These are phyloP conservation scores for Blastobotrys ciferrii DNA, from an alignment of 1,139 yeast genomes.

Conservation along the genomic window DNA sequence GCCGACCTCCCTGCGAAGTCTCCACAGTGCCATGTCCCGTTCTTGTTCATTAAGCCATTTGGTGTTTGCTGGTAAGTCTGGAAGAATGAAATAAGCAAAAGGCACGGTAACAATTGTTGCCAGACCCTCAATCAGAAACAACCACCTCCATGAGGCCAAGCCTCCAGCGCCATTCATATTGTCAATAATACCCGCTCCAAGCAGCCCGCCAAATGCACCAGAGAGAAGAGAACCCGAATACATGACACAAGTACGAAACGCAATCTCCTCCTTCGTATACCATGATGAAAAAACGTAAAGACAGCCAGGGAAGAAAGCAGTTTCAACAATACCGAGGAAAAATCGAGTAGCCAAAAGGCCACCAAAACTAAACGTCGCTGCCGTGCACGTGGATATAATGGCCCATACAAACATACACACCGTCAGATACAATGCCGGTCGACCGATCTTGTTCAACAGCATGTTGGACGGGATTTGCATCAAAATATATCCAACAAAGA, in stretches of 20 bases:
- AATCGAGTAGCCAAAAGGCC: slow-evolving; percentile 28
- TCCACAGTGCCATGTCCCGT: slow-evolving; percentile 14
- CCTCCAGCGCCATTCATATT: slow-evolving; percentile 33
- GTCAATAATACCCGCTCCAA: slow-evolving; percentile 38
- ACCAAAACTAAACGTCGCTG: slow-evolving; percentile 42
- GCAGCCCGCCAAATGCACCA: slow-evolving; percentile 36
- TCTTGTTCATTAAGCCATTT: slow-evolving; percentile 46
- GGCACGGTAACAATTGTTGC: slow-evolving; percentile 36
- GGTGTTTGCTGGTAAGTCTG: slow-evolving; percentile 52
- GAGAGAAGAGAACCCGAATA: slow-evolving; percentile 43
- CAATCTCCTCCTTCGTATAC: slow-evolving; percentile 33
- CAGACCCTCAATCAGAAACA: slow-evolving; percentile 36
- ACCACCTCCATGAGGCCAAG: slow-evolving; percentile 40
- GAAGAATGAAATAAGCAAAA: slow-evolving; percentile 50
- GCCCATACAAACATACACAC: slow-evolving; percentile 56
- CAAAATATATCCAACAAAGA: slow-evolving; percentile 59
- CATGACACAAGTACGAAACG: slow-evolving; percentile 54
- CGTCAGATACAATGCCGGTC: slow-evolving; percentile 50
- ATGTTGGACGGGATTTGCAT: slow-evolving; percentile 60
- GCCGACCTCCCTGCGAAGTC: slow-evolving; percentile 14
- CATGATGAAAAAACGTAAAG: slow-evolving; percentile 34
- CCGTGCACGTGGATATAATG: slow-evolving; percentile 55
- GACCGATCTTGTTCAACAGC: slow-evolving; percentile 45
- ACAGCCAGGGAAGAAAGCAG: slow-evolving; percentile 32
- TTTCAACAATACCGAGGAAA: slow-evolving; percentile 34